These are phyloP conservation scores for Clonostachys sp. DNA, from an alignment of 2,329 filamentous ascomycete species.

Conservation along the genomic window DNA sequence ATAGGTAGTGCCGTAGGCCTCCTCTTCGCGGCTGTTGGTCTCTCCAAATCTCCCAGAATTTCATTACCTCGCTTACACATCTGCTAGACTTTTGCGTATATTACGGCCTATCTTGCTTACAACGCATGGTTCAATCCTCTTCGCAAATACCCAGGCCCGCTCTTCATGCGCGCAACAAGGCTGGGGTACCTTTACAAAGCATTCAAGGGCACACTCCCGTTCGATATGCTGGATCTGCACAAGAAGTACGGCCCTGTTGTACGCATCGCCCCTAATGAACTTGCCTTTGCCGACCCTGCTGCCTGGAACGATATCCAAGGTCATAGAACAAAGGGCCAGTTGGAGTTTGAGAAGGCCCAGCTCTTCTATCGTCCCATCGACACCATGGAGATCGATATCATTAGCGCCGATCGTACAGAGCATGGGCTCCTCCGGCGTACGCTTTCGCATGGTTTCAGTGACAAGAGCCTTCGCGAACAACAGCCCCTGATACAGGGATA, in stretches of 20 bases:
- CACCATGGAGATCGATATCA: background rate
- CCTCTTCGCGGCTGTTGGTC: too few relatives aligned
- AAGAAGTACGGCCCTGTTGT: constrained; percentile 25
- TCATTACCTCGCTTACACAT: too few relatives aligned
- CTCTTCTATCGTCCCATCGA: background rate
- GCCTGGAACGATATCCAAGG: constrained; percentile 10
- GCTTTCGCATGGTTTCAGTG: constrained; percentile 4
- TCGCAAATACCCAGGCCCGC: background rate
- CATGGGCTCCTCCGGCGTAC: background rate
- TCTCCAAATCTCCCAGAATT: too few relatives aligned
- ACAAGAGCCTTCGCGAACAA: constrained; percentile 19
- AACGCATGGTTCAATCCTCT: background rate
- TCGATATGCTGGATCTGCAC: constrained; percentile 8
- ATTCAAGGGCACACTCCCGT: background rate
- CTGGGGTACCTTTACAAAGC: background rate
- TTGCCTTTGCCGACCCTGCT: constrained; percentile 22
- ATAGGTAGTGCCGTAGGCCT: too few relatives aligned
- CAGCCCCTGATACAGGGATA: constrained; percentile 19
- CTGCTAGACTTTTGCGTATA: background rate
- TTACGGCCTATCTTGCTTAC: background rate
- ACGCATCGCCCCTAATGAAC: constrained; percentile 29
- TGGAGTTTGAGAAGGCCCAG: background rate
- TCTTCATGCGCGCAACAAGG: background rate
- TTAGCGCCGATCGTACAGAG: background rate
- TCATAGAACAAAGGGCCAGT: background rate